phyloP scores from a whole-genome alignment of 306 rosid species.

The Lupinus albus region DNA sequence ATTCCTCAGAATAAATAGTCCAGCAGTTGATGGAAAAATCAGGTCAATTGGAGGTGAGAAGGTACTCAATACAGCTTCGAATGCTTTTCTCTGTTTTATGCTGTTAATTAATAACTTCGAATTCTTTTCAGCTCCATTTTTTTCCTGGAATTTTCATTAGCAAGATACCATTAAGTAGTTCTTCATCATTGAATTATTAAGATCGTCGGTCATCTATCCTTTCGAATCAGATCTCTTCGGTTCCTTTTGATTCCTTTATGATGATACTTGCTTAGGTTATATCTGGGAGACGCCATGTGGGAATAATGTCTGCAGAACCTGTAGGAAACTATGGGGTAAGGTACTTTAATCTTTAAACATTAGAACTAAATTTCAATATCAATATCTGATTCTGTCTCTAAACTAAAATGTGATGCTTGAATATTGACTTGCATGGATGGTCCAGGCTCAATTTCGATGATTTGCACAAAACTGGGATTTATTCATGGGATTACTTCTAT shows the following conservation, averaged over 20 bases:
- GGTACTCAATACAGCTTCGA: constrained; percentile 49
- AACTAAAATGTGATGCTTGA: constrained; percentile 21
- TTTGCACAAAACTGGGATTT: constrained; percentile 87
- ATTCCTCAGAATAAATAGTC: constrained; percentile 78
- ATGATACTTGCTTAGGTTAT: constrained; percentile 58
- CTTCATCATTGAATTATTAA: not conserved
- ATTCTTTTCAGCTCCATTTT: constrained; percentile 9
- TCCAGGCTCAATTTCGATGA: constrained; percentile 79
- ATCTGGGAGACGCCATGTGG: constrained; percentile 72
- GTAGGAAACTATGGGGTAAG: constrained; percentile 95
- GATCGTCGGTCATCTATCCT: not conserved
- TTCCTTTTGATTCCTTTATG: constrained; percentile 15
- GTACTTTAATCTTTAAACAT: constrained; percentile 48
- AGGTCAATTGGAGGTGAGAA: constrained; percentile 83
- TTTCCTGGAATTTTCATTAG: not conserved
- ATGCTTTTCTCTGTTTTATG: not conserved
- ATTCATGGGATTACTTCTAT: constrained; percentile 80
- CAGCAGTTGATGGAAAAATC: constrained; percentile 82
- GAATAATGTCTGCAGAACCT: constrained; percentile 84
- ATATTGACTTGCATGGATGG: constrained; percentile 39
- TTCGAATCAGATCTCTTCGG: not conserved
- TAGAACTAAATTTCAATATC: constrained; percentile 15
- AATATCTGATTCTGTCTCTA: not conserved
- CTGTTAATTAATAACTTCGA: not conserved
- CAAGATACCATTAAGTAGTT: not conserved